Evolutionary conservation across 495 filamentous ascomycete genomes (phyloP).

Genomic region (Neurospora sp.): DNA sequence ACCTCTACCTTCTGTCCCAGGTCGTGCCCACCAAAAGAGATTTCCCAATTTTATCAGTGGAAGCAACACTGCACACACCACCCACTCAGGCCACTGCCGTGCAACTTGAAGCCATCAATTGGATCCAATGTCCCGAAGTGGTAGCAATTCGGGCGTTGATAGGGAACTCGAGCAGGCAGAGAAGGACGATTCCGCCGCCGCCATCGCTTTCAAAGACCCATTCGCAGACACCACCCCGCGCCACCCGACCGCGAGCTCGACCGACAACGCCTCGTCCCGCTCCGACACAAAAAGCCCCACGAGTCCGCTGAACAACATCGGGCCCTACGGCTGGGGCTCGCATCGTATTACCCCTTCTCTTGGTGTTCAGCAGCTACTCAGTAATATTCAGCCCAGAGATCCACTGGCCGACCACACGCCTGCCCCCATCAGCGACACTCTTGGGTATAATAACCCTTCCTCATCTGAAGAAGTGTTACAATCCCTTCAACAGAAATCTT

Average conservation of each 20-base stretch:
- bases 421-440: not conserved
- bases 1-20: not conserved
- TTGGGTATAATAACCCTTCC: not conserved
- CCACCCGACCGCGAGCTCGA: not conserved
- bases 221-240: not conserved
- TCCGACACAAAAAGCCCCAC: not conserved
- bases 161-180: not conserved
- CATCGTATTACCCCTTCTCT: not conserved
- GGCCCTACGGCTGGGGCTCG: not conserved
- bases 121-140: not conserved
- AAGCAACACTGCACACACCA: not conserved
- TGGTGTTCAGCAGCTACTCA: not conserved
- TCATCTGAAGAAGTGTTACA: not conserved
- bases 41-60: not conserved
- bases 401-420: not conserved
- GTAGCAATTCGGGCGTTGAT: not conserved
- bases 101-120: not conserved
- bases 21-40: not conserved
- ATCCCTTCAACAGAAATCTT: not conserved
- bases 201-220: not conserved
- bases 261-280: not conserved
- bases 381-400: not conserved
- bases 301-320: not conserved
- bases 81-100: not conserved
- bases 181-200: not conserved